Percentiles rank a stretch among this genome's conserved stretches.
Evolutionary conservation across 768 basidiomycete species (phyloP).

Genomic region (Pleurotus platypus): DNA sequence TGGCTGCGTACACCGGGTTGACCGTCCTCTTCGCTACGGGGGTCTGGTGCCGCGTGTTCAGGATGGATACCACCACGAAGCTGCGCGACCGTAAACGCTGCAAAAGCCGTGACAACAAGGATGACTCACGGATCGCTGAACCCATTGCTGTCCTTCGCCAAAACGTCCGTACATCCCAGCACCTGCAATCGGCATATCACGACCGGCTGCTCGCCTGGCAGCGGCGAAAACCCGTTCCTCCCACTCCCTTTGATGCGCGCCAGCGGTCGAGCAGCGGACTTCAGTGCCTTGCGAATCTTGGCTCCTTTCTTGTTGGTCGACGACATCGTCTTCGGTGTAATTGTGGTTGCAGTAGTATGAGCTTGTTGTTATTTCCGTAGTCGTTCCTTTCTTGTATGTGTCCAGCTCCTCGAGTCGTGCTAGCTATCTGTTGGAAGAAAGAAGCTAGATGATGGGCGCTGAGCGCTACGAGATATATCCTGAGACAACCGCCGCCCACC

Average conservation of each 20-base stretch:
- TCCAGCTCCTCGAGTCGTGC: too few species aligned
- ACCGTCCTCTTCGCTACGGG: slow-evolving; percentile 70
- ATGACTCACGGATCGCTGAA: slow-evolving; percentile 71
- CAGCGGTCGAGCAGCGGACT: slow-evolving; percentile 54
- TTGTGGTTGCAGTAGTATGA: too few species aligned
- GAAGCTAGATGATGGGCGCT: slow-evolving; percentile 9
- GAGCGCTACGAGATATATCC: slow-evolving; percentile 5
- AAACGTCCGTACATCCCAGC: slow-evolving; percentile 56
- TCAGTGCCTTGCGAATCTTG: slow-evolving; percentile 60
- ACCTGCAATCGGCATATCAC: slow-evolving; percentile 69
- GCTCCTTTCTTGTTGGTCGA: slow-evolving; percentile 21
- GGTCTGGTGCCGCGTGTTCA: slow-evolving; percentile 61
- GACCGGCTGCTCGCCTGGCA: slow-evolving; percentile 61
- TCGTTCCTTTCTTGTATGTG: too few species aligned
- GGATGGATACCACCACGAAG: slow-evolving; percentile 65
- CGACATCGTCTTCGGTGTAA: slow-evolving; percentile 24
- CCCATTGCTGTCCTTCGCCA: slow-evolving; percentile 62
- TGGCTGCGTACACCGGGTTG: slow-evolving; percentile 61
- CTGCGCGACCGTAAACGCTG: slow-evolving; percentile 27
- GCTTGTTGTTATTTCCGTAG: too few species aligned
- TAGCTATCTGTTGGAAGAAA: not conserved
- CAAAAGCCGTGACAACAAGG: not conserved
- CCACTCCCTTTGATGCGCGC: slow-evolving; percentile 35
- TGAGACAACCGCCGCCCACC: not conserved
- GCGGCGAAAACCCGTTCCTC: slow-evolving; percentile 32